Evolutionary conservation across 2,329 filamentous ascomycete species (phyloP).

Genomic region (Stachybotrys elegans): DNA sequence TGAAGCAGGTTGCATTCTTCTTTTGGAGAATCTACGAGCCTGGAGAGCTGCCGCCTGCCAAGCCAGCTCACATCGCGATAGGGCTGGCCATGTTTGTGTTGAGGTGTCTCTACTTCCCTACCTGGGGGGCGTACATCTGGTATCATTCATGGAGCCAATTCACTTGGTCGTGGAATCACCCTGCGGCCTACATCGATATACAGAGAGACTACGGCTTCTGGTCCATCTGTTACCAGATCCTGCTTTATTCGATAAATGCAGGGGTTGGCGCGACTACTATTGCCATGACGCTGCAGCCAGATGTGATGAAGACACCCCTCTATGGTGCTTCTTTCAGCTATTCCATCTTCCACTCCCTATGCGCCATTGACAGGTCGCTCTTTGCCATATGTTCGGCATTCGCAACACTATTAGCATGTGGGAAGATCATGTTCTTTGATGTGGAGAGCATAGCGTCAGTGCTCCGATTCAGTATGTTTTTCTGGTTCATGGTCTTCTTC

Average conservation of each 20-base stretch:
- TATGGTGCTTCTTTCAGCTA: neutral
- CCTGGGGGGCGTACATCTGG: constrained; percentile 1
- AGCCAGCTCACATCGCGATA: neutral
- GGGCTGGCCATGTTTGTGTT: neutral
- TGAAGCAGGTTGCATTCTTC: neutral
- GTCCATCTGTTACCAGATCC: neutral
- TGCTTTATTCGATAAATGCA: neutral
- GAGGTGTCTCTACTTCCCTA: neutral
- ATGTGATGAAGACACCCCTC: neutral
- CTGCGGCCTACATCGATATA: neutral
- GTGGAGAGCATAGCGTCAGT: neutral
- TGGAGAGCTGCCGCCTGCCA: neutral
- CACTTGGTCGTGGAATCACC: constrained; percentile 1
- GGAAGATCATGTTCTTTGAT: constrained; percentile 1
- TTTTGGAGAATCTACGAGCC: neutral
- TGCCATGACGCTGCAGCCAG: neutral
- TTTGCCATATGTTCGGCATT: neutral
- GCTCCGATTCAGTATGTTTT: neutral
- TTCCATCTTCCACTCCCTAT: neutral
- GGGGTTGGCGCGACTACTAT: neutral
- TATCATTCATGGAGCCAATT: constrained; percentile 2
- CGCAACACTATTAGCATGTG: neutral
- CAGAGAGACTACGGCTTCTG: constrained; percentile 2
- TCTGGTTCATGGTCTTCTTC: neutral
- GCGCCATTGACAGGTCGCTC: neutral